Evolutionary conservation across 257 asterid species (phyloP), one percentile per base, ranked within the genome.

Genomic region (Penstemon newberryi): DNA sequence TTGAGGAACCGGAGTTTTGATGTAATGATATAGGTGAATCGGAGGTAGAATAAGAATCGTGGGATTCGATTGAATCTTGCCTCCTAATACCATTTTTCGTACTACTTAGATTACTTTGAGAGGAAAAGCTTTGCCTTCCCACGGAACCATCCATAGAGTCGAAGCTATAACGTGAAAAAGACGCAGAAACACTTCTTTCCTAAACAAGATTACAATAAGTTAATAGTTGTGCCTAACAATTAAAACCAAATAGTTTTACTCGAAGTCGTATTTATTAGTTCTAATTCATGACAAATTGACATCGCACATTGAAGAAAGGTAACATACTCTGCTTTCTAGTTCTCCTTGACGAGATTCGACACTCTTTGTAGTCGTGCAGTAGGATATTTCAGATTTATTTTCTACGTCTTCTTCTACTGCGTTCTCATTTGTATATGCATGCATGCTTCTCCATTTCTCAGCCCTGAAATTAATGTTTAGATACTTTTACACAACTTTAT

Each of bases 11-110:
- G n/a, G 73, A 62, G 13, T 71, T 54, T 45, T 65, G 75, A 40
- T 77, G 78, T 13, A 73, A 56, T n/a, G 71, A 70, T 41, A 74
- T 77, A 42, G 70, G 69, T n/a, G 84, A 75, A 45, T 74, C 75
- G 52, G 60, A 71, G 10, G 70, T 33, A 12, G 81, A 75, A 69
- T 73, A 78, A 44, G 80, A 76, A 5, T 75, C 82, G 4, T 65
- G 74, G 12, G 81, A 83, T 19, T 77, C 87, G 54, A 66, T 67
- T 2, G 85, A 80, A 67, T 80, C 81, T 60, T 79, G 85, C 37
- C 87, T 76, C 15, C 75, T 50, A 18, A 78, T 51, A 36, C 38
- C 63, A 25, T 49, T 68, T 64, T 43, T 74, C 33, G 45, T 44
- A 33, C 75, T 71, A 65, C 45, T 67, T 43, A 63, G 36, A 19